Conservation (phyloP, 371 early-diverging fungal species). For the Mortierella sp. region DNA sequence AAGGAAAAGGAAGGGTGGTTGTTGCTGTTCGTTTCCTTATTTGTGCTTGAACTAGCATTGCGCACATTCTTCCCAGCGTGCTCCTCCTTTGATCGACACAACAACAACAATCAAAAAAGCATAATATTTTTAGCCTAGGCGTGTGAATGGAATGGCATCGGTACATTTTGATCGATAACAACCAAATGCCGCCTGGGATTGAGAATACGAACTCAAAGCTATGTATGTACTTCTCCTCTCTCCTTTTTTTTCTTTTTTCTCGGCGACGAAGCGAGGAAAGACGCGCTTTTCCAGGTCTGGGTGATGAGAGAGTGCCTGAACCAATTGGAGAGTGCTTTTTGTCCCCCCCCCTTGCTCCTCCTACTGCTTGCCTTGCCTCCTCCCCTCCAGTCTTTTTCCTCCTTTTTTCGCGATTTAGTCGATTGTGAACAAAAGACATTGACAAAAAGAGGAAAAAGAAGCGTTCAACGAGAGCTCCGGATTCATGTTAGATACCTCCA, state of each 20-base stretch:
- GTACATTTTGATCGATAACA: not conserved
- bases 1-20: not conserved
- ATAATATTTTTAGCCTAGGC: not conserved
- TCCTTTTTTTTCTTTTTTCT: not conserved
- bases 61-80: too few species aligned
- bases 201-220: not conserved
- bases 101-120: too few species aligned
- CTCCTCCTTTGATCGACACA: not conserved
- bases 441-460: not conserved
- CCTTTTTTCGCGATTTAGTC: not conserved
- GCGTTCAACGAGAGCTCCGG: constrained; percentile 1
- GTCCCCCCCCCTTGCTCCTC: not conserved
- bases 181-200: not conserved
- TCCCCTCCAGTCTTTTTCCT: not conserved
- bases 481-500: constrained; percentile 4
- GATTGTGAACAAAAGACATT: not conserved
- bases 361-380: not conserved
- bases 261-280: too few species aligned
- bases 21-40: not conserved
- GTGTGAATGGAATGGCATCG: not conserved
- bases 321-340: not conserved
- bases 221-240: not conserved
- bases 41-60: not conserved
- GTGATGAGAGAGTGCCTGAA: not conserved
- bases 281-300: not conserved